These are phyloP conservation scores for slime mould (Dictyostelium discoideum) DNA, from an alignment of 78 protist genomes.

Conservation along the genomic window dicty_2.7 NC_007088.5:3692001-3692500, in stretches of 20 bases:
- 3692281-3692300: conserved; percentile 40
- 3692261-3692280: conserved; percentile 41
- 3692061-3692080: conserved; percentile 22
- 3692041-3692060: background rate
- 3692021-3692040: conserved; percentile 46
- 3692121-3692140: conserved; percentile 14
- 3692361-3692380: conserved; percentile 29
- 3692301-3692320: conserved; percentile 44
- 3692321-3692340: conserved; percentile 7
- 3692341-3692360: conserved; percentile 23
- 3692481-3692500: background rate
- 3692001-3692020: conserved; percentile 4
- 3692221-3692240: background rate
- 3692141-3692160: conserved; percentile 9
- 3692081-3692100: conserved; percentile 47
- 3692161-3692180: background rate
- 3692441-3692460: background rate
- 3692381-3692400: background rate
- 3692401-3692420: background rate
- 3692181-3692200: background rate
- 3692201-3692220: background rate
- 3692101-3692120: conserved; percentile 48
- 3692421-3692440: background rate
- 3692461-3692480: background rate
- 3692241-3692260: conserved; percentile 31